Percentiles rank a stretch among this genome's conserved stretches.
Conservation (phyloP, 148 eudicot species). For the Rhododendron vialii region DNA sequence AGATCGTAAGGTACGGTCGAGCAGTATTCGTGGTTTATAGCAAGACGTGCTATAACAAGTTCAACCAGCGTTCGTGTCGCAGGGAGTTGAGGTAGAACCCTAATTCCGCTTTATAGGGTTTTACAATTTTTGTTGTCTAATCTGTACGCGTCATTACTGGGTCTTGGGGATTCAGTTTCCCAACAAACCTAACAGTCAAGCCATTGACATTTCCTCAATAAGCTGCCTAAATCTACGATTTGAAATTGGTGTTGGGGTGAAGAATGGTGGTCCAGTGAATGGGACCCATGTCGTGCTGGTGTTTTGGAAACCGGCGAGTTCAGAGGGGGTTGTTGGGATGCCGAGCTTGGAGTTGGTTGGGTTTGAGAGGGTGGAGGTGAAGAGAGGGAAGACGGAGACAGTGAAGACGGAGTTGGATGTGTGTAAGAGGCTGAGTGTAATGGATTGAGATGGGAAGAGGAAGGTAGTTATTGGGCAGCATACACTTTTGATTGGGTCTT, state of each 20-base stretch:
- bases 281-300: conserved; percentile 26
- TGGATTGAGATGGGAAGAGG: conserved; percentile 18
- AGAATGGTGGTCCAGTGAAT: conserved; percentile 22
- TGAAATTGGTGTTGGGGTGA: conserved; percentile 15
- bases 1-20: too few species aligned
- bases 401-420: conserved; percentile 6
- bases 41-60: too few species aligned
- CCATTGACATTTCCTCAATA: conserved; percentile 22
- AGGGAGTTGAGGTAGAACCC: too few species aligned
- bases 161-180: too few species aligned
- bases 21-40: too few species aligned
- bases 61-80: too few species aligned
- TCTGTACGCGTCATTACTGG: too few species aligned
- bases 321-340: conserved; percentile 16
- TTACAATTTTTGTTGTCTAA: too few species aligned
- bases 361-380: conserved; percentile 25
- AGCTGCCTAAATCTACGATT: conserved; percentile 17
- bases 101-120: too few species aligned
- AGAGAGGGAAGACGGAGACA: conserved; percentile 10
- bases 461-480: conserved; percentile 25
- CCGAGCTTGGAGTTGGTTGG: conserved; percentile 26
- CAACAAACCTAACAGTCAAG: background rate
- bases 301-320: conserved; percentile 17
- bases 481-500: conserved; percentile 20
- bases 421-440: conserved; percentile 21